These are phyloP conservation scores for Pseudopediastrum boryanum DNA, from an alignment of 139 green algal species.

Conservation along the genomic window DNA sequence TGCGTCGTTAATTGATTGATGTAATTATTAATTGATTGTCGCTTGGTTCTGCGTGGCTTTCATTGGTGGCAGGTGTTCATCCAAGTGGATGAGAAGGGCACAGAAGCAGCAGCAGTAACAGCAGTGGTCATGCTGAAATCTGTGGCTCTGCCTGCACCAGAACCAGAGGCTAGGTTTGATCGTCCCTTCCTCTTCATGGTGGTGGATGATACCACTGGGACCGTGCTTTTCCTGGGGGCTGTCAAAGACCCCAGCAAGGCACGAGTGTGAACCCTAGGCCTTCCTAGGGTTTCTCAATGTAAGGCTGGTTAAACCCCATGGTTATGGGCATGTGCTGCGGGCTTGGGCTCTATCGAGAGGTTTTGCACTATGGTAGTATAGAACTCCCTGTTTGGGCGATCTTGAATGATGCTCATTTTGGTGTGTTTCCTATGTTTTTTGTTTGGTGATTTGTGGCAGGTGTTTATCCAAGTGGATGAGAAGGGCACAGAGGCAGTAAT, in stretches of 20 bases:
- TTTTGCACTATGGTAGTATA: no score
- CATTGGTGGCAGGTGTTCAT: neutral
- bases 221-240: constrained; percentile 18
- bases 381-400: no score
- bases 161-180: constrained; percentile 19
- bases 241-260: constrained; percentile 28
- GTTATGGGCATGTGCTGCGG: no score
- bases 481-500: constrained; percentile 24
- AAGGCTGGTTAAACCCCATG: no score
- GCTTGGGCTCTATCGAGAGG: no score
- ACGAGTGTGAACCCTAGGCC: no score
- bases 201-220: constrained; percentile 18
- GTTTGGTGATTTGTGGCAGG: neutral
- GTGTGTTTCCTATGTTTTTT: no score
- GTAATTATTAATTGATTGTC: no score
- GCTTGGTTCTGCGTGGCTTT: no score
- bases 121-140: neutral
- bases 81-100: constrained; percentile 16
- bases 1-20: no score
- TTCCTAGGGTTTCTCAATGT: no score
- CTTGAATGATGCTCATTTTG: no score
- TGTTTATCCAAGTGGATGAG: constrained; percentile 12
- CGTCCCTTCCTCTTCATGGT: constrained; percentile 32
- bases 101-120: constrained; percentile 32
- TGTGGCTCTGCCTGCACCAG: neutral